Evolutionary conservation across 2,329 filamentous ascomycete genomes (phyloP), one percentile per base, ranked within the genome.

Genomic region (Diaporthe longicolla): DNA sequence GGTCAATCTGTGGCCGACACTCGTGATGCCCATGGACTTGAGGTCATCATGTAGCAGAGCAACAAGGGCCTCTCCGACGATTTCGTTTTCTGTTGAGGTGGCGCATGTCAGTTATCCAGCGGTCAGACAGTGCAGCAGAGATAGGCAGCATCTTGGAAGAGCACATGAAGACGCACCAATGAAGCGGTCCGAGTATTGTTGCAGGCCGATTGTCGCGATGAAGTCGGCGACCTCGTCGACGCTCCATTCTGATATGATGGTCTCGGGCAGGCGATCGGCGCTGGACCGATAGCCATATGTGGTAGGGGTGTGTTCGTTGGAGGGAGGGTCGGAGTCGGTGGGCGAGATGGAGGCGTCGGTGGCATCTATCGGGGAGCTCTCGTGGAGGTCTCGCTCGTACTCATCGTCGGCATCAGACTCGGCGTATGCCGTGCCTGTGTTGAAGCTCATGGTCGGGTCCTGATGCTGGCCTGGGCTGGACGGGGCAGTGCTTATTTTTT

Each of bases 161-260:
- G 54, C 13, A 35, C 26, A 17, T 17, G 15, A n/a, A 29, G 70
- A 88, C 92, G 80, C 86, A 97, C 95, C 94, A 83, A 97, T 87
- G 82, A 98, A 97, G 29, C 88, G 88, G 80, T 95, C 92, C 73
- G 93, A 92, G 84, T 98, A 98, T 82, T 97, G 94, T 77, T 91
- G 88, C 79, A 98, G 85, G 45, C 94, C 94, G 79, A 98, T 89
- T 75, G 91, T 92, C 72, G 91, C 89, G 78, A 98, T 90, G 81
- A 97, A 98, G 79, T 97, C 95, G 77, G 95, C 95, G 84, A 94
- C 95, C 84, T 98, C 95, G 74, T 97, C 94, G 21, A 91, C 92
- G 2, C 92, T 92, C 94, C 94, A 97, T 79, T 95, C 92, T 43
- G 91, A 91, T 78, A 96, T 93, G 80, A 93, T 90, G 63, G 93